phyloP scores from a whole-genome alignment of 192 early-diverging fungal species.

The Phycomyces blakesleeanus region DNA sequence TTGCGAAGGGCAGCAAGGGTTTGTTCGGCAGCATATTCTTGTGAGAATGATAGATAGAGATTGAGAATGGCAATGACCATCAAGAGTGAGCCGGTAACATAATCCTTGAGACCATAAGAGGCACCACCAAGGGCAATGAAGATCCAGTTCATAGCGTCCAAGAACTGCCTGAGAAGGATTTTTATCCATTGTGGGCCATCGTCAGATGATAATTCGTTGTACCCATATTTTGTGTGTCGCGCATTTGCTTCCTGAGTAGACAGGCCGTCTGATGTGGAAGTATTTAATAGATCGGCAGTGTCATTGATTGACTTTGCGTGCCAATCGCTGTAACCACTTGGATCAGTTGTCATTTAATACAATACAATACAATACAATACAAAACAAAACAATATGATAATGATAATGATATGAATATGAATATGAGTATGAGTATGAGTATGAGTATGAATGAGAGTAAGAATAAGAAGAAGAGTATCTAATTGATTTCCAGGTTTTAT shows the following conservation, averaged over 20 bases:
- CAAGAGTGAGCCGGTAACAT: constrained; percentile 67
- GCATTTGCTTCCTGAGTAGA: constrained; percentile 31
- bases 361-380: no score
- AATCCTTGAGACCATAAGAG: constrained; percentile 60
- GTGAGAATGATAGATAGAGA: constrained; percentile 85
- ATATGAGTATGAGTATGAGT: no score
- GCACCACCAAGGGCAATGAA: constrained; percentile 42
- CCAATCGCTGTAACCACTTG: neutral
- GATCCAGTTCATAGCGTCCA: constrained; percentile 61
- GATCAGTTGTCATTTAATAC: neutral
- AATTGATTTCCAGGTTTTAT: neutral
- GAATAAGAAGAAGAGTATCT: neutral
- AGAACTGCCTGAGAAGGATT: constrained; percentile 57
- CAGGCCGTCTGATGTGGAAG: constrained; percentile 32
- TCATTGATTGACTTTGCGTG: constrained; percentile 15
- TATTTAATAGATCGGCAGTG: neutral
- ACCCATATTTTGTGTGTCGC: constrained; percentile 44
- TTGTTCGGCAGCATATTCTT: constrained; percentile 93
- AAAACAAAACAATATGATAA: no score
- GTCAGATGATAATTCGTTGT: constrained; percentile 61
- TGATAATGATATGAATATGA: no score
- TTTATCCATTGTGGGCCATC: constrained; percentile 56
- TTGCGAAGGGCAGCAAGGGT: constrained; percentile 88
- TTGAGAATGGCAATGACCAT: constrained; percentile 80
- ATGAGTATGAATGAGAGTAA: neutral